Percentiles rank a stretch among this genome's conserved stretches.
Evolutionary conservation across 2,329 filamentous ascomycete species (phyloP).

Genomic region (Paecilomyces sp.): DNA sequence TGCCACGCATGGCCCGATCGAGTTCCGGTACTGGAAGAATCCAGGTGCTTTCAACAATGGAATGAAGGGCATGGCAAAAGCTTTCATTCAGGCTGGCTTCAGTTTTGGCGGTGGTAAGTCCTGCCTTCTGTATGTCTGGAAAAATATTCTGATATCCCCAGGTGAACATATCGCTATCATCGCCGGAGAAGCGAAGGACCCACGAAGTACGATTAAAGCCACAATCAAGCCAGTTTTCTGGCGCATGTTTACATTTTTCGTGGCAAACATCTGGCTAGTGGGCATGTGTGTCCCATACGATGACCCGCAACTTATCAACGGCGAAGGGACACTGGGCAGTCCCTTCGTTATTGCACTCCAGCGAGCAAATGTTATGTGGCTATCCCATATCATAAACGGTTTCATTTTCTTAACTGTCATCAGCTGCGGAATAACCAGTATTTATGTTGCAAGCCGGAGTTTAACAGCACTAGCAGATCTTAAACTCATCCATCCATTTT

Average conservation of each 20-base stretch:
- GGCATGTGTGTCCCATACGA: constrained; percentile 27
- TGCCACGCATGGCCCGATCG: constrained; percentile 24
- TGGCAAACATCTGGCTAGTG: constrained; percentile 28
- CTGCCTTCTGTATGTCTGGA: not conserved
- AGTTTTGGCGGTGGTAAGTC: constrained; percentile 21
- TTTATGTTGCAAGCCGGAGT: constrained; percentile 26
- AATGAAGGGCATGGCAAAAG: constrained; percentile 28
- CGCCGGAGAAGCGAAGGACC: constrained; percentile 23
- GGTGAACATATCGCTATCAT: constrained; percentile 27
- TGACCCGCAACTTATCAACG: constrained; percentile 19
- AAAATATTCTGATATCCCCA: constrained; percentile 1
- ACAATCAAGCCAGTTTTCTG: constrained; percentile 25
- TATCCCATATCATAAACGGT: constrained; percentile 24
- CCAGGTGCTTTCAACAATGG: constrained; percentile 22
- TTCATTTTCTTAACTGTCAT: constrained; percentile 29
- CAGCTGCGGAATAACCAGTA: constrained; percentile 26
- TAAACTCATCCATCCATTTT: constrained; percentile 1
- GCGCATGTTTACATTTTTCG: constrained; percentile 28
- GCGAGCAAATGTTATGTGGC: constrained; percentile 20
- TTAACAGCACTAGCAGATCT: constrained; percentile 25
- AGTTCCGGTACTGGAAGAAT: constrained; percentile 22
- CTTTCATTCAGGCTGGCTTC: constrained; percentile 27
- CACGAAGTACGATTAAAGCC: constrained; percentile 21
- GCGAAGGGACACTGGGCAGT: constrained; percentile 21
- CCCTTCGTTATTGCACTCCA: constrained; percentile 24